These are phyloP conservation scores for Rosa rugosa DNA, from an alignment of 306 rosid species.

Conservation along the genomic window DNA sequence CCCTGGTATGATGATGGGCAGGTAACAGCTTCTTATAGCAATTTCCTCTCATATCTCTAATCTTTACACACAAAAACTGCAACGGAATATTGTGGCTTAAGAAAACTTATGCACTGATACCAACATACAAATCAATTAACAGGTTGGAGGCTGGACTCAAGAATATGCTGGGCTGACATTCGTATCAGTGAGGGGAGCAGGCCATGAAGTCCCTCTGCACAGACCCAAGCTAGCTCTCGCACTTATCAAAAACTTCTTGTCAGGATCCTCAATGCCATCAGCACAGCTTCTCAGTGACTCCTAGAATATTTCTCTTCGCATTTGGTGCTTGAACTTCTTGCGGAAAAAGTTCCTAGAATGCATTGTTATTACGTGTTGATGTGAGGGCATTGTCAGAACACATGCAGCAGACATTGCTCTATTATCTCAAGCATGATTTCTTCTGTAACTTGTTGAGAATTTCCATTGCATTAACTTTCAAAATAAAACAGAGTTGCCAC, in stretches of 20 bases:
- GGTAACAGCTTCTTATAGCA: slow-evolving; percentile 33
- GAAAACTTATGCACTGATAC: neutral
- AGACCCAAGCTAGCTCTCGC: slow-evolving; percentile 76
- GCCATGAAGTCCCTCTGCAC: slow-evolving; percentile 94
- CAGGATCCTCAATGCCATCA: slow-evolving; percentile 65
- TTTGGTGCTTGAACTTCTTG: neutral
- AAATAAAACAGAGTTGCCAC: no score
- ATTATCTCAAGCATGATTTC: no score
- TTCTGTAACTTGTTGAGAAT: no score
- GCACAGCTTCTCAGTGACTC: slow-evolving; percentile 34
- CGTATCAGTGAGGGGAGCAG: slow-evolving; percentile 86
- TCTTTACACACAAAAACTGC: neutral
- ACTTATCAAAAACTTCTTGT: slow-evolving; percentile 61
- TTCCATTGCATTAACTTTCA: no score
- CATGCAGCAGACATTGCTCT: neutral
- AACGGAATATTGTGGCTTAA: neutral
- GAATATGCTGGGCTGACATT: slow-evolving; percentile 83
- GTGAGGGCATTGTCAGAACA: neutral
- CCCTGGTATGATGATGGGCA: slow-evolving; percentile 81
- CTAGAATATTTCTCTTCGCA: slow-evolving; percentile 22
- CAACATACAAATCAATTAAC: slow-evolving; percentile 16
- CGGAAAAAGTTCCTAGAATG: neutral
- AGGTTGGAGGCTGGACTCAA: slow-evolving; percentile 98
- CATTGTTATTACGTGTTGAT: neutral
- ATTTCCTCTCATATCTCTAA: neutral